Percentiles rank a stretch among this genome's conserved stretches.
Conservation (phyloP, 1,139 yeast genomes). For the Martiniozyma asiatica region DNA sequence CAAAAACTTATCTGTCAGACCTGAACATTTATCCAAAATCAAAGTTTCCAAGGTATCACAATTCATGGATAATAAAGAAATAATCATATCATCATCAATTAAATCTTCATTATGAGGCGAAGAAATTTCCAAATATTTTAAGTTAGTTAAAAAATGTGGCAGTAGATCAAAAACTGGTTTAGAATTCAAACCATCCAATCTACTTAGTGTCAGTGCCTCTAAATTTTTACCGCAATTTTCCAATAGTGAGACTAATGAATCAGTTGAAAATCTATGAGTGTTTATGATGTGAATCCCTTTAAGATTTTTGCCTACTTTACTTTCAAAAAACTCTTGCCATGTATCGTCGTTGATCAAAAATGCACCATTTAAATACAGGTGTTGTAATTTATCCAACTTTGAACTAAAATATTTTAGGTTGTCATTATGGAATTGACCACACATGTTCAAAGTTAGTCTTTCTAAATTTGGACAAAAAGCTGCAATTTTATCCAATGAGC, state of each 20-base stretch:
- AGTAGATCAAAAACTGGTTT: conserved; percentile 49
- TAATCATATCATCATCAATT: conserved; percentile 57
- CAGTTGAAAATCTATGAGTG: conserved; percentile 72
- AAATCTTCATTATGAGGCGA: conserved; percentile 55
- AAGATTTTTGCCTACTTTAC: conserved; percentile 31
- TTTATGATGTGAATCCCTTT: conserved; percentile 54
- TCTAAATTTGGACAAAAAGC: conserved; percentile 69
- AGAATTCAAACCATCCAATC: conserved; percentile 60
- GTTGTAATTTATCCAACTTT: conserved; percentile 41
- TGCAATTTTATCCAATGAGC: conserved; percentile 58
- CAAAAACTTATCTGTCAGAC: conserved; percentile 53
- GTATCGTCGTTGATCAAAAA: conserved; percentile 62
- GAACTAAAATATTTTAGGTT: conserved; percentile 51
- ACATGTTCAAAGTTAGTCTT: conserved; percentile 65
- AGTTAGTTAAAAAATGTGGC: conserved; percentile 46
- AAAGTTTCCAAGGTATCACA: conserved; percentile 52
- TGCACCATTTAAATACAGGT: conserved; percentile 69
- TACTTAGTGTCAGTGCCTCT: conserved; percentile 38
- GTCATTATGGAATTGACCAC: conserved; percentile 82
- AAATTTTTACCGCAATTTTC: conserved; percentile 51
- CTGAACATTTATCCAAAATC: conserved; percentile 60
- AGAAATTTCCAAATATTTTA: conserved; percentile 56
- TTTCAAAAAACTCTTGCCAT: conserved; percentile 63
- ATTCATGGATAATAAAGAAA: conserved; percentile 48
- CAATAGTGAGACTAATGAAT: conserved; percentile 49